Evolutionary conservation across 176 grass and related monocot species (phyloP), one percentile per base, ranked within the genome.

Genomic region (Triticum monococcum): DNA sequence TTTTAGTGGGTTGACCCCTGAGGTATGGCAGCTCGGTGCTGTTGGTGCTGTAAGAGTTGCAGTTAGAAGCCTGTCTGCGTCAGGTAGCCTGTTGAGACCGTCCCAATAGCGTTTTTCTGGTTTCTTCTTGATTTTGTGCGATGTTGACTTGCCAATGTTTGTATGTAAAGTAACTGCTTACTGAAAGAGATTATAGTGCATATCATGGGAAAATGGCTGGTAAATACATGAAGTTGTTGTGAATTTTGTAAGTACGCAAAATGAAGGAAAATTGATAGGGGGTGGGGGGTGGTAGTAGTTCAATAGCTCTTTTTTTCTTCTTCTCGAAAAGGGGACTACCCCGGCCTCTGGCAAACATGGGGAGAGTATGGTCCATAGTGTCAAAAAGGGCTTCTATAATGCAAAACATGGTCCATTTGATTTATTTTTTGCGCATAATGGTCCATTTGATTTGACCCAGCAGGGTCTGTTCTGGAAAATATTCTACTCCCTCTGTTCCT

Each of bases 41-140:
- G 94, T 99, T 62, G 97, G 90, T 41, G 90, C 90, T 23, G 94
- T 96, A 11, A 94, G 90, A 63, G 94, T 99, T 35, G 97, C 97
- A 30, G 85, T 99, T 18, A 91, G 97, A 83, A 88, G 92, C 68
- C 93, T 93, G 77, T 89, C 88, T 7, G 88, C 87, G 1, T 94
- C 89, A 66, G 87, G 86, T 81, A 90, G 90, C 65, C 82, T 89
- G 17, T 90, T 93, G 25, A 92, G 93, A 85, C 86, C 78, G n/a
- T 84, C 90, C 48, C 59, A 73, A 68, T 95, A 92, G 90, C 12
- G 0, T 59, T 70, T 20, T 31, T 69, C 12, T 0, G 68, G 23
- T 46, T 28, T 83, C 75, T 30, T 77, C 37, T 36, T 20, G 20
- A 67, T 82, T 71, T 81, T 28, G 46, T n/a, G 79, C 41, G 43